A percentile compares a stretch with the other conserved stretches of the same genome.
Evolutionary conservation across 2,329 filamentous ascomycete genomes (phyloP).

Genomic region (Ilyonectria mors-panacis): DNA sequence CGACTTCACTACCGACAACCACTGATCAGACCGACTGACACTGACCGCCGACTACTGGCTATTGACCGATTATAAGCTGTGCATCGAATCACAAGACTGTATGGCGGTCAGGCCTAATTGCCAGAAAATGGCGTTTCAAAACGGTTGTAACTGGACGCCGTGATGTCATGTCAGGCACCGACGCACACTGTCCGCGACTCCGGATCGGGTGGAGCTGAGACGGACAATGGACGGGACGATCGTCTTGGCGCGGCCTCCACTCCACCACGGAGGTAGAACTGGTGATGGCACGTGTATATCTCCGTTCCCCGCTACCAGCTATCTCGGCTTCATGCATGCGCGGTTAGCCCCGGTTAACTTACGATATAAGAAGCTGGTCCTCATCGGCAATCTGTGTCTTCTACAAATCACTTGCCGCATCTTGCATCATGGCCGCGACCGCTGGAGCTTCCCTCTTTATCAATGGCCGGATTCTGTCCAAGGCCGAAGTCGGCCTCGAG

Average conservation of each 20-base stretch:
- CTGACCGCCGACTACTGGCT: no score
- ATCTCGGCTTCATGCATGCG: slow-evolving; percentile 10
- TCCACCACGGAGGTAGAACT: background rate
- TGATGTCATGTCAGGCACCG: background rate
- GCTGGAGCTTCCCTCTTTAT: slow-evolving; percentile 37
- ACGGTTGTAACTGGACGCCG: background rate
- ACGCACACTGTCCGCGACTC: background rate
- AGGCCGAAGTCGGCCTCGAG: slow-evolving; percentile 41
- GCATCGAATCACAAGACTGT: background rate
- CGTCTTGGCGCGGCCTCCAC: slow-evolving; percentile 1
- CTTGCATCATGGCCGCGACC: slow-evolving; percentile 33
- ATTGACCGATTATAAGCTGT: background rate
- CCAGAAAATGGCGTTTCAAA: background rate
- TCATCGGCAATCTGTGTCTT: background rate
- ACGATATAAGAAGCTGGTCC: slow-evolving; percentile 12
- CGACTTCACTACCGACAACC: no score
- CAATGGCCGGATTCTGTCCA: slow-evolving; percentile 50
- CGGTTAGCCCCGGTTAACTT: slow-evolving; percentile 5
- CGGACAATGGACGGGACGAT: background rate
- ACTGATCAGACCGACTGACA: no score
- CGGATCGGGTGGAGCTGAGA: background rate
- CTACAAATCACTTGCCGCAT: no score
- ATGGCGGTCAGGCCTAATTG: background rate
- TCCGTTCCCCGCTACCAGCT: slow-evolving; percentile 5
- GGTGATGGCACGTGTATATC: slow-evolving; percentile 24